Percentiles rank a stretch among this genome's conserved stretches.
Conservation (phyloP, 2,329 filamentous ascomycete genomes). For the Volutella citrinella region DNA sequence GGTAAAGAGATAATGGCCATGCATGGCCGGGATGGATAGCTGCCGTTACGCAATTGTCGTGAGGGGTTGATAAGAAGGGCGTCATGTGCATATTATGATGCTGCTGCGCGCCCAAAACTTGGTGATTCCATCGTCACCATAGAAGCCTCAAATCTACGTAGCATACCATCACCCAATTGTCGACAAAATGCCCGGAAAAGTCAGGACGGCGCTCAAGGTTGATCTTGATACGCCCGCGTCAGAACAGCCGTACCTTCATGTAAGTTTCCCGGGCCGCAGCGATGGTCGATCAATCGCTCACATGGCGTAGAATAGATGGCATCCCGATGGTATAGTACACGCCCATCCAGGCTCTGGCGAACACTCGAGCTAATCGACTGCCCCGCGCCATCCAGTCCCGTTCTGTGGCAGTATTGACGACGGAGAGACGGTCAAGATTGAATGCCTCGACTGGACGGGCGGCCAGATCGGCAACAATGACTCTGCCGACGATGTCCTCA, state of each 20-base stretch:
- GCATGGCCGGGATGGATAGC: neutral
- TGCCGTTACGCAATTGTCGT: neutral
- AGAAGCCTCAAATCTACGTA: too few relatives aligned
- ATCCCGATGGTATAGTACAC: slow-evolving; percentile 69
- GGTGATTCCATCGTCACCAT: too few relatives aligned
- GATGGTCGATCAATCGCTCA: neutral
- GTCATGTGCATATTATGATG: too few relatives aligned
- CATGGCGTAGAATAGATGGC: slow-evolving; percentile 85
- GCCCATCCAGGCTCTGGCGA: too few relatives aligned
- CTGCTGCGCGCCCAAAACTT: too few relatives aligned
- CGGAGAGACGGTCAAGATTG: slow-evolving; percentile 87
- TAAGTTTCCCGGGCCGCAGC: slow-evolving; percentile 38
- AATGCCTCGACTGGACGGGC: slow-evolving; percentile 82
- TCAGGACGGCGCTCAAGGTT: slow-evolving; percentile 22
- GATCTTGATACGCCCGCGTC: slow-evolving; percentile 23
- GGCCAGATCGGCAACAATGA: slow-evolving; percentile 90
- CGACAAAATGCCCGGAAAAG: slow-evolving; percentile 20
- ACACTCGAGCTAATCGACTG: neutral
- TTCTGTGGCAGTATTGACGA: slow-evolving; percentile 70
- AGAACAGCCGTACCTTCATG: slow-evolving; percentile 34
- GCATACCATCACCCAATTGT: neutral
- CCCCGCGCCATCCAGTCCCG: slow-evolving; percentile 57
- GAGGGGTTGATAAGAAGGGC: slow-evolving; percentile 3
- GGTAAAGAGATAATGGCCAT: neutral
- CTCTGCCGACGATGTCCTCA: slow-evolving; percentile 80